Conservation (phyloP, 805 yeast species). For the Yarrowia alimentaria region DNA sequence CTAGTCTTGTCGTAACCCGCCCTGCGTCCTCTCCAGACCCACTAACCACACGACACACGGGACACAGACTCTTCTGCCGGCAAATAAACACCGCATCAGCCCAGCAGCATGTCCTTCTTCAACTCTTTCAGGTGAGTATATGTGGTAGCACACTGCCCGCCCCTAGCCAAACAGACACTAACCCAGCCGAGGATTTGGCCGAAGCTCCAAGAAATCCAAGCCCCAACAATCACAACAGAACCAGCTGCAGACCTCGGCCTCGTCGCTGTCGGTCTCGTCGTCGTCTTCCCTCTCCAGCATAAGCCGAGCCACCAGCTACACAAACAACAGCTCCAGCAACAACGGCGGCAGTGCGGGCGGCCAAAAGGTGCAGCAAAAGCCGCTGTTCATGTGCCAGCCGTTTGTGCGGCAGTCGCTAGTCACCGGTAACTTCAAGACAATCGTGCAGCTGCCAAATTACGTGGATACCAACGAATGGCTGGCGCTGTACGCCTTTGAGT, state of each 20-base stretch:
- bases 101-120: slow-evolving; percentile 38
- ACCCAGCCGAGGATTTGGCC: slow-evolving; percentile 54
- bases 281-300: slow-evolving; percentile 35
- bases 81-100: too few relatives aligned
- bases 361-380: slow-evolving; percentile 37
- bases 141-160: background rate
- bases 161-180: slow-evolving; percentile 44
- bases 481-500: slow-evolving; percentile 87
- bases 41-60: too few relatives aligned
- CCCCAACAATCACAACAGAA: slow-evolving; percentile 42
- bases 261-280: slow-evolving; percentile 32
- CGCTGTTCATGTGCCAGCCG: slow-evolving; percentile 85
- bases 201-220: slow-evolving; percentile 51
- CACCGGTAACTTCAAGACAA: slow-evolving; percentile 93
- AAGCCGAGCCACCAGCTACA: slow-evolving; percentile 31
- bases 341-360: slow-evolving; percentile 18
- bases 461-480: slow-evolving; percentile 96
- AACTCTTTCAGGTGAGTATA: slow-evolving; percentile 38
- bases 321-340: slow-evolving; percentile 28
- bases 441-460: slow-evolving; percentile 90
- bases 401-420: slow-evolving; percentile 91
- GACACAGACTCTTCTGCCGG: too few relatives aligned
- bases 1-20: too few relatives aligned
- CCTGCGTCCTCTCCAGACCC: too few relatives aligned
- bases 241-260: slow-evolving; percentile 34